Base-by-base conservation (phyloP, 2,329 filamentous ascomycete genomes). In the Trichoderma sp. region DNA sequence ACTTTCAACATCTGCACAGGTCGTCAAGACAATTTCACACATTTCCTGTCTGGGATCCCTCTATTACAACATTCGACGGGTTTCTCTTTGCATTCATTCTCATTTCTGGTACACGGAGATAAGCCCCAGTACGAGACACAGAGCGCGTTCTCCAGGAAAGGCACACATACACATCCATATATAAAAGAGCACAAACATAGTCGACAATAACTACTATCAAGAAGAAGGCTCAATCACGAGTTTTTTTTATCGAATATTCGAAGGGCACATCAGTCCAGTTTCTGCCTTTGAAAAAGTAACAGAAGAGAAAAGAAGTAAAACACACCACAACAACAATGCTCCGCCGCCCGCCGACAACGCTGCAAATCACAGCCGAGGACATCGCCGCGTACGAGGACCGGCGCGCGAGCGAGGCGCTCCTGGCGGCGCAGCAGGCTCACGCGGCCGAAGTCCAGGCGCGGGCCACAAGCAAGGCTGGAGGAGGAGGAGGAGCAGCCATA, bases 381-480 rank as follows among this genome's bases (percentile, higher is more conserved):
- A 85, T 93, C 51, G 89, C 90, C 51, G 84, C 87, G 69, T 93
- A 92, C 82, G 91, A 93, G 78, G 90, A 91, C 79, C 85, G 86
- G 32, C 87, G 89, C 73, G 83, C 82, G 28, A 81, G 81, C 68
- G 81, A 84, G 73, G 82, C 81, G 36, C 78, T 80, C 18, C 78
- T 77, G 26, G 79, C 78, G 11, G 78, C 79, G 21, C 81, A 82
- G 64, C 76, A 79, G 53, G 79, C 78, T 11, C 73, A 75, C 15
- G 74, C 77, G 30, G 77, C 77, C 4, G 77, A 76, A 3, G 75
- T 75, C 47, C 69, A 70, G 68, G 62, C 75, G 65, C 61, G 74
- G 74, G 65, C 74, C 71, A 58, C 57, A 32, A 6, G 11, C 6
- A 39, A 60, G 18, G 39, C 28, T 8, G 56, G 75, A 78, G 43